Percentiles rank a stretch among this genome's conserved stretches.
These are phyloP conservation scores for Plasmodium coatneyi DNA, from an alignment of 169 alveolate genomes.

Conservation along the genomic window DNA sequence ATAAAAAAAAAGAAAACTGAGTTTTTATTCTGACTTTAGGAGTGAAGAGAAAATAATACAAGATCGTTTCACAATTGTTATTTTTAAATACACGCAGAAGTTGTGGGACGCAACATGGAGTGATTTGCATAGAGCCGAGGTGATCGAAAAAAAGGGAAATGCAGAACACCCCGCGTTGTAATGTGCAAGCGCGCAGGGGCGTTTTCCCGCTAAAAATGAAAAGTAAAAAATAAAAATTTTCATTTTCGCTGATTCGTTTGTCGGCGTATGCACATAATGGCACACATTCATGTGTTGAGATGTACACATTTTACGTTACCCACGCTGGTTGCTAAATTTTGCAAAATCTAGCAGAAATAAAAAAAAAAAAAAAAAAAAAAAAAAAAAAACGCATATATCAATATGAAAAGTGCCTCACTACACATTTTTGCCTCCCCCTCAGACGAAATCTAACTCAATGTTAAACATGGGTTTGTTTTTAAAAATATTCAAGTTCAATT, in stretches of 20 bases:
- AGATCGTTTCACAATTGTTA: not conserved
- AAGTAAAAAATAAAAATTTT: not conserved
- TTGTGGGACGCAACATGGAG: not conserved
- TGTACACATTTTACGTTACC: not conserved
- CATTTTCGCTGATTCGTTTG: not conserved
- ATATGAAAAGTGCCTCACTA: not conserved
- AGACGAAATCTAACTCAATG: constrained; percentile 64
- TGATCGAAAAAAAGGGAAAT: not conserved
- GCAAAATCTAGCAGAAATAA: not conserved
- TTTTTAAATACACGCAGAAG: not conserved
- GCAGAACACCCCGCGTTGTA: not conserved
- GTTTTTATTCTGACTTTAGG: not conserved
- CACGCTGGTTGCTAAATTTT: not conserved
- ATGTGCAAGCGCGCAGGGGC: not conserved
- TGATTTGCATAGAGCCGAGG: not conserved
- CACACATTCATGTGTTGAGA: not conserved
- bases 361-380: not conserved
- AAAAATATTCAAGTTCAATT: constrained; percentile 60
- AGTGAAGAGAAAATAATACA: not conserved
- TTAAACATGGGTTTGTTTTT: constrained; percentile 62
- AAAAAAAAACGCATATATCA: not conserved
- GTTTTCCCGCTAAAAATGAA: not conserved
- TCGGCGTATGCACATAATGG: not conserved
- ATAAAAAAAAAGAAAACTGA: too few relatives aligned
- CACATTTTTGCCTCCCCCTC: not conserved